phyloP scores from a whole-genome alignment of 2,329 filamentous ascomycete species.

The Ophidiomyces ophidiicola region DNA sequence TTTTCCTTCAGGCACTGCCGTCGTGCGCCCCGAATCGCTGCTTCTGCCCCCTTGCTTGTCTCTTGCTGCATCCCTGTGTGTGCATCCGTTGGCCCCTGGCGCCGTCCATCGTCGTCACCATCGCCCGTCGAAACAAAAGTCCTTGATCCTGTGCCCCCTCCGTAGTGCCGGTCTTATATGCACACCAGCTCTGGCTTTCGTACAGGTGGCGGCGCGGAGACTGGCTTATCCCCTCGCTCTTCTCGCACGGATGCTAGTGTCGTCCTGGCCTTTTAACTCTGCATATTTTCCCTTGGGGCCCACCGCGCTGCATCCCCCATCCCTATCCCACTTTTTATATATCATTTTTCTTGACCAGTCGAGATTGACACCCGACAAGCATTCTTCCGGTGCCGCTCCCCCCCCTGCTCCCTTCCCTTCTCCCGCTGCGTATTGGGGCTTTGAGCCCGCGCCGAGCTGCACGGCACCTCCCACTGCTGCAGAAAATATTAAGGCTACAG shows the following conservation, averaged over 20 bases:
- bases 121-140: too few relatives aligned
- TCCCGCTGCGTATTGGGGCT: neutral
- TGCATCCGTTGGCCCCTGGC: slow-evolving; percentile 10
- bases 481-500: neutral
- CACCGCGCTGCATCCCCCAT: slow-evolving; percentile 6
- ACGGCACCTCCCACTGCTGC: neutral
- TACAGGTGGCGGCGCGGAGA: too few relatives aligned
- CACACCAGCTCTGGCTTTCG: slow-evolving; percentile 6
- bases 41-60: slow-evolving; percentile 9
- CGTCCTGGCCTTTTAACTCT: slow-evolving; percentile 8
- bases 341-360: slow-evolving; percentile 5
- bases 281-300: slow-evolving; percentile 9
- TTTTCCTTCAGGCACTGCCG: slow-evolving; percentile 8
- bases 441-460: neutral
- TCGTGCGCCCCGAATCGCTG: slow-evolving; percentile 4
- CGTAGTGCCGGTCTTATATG: slow-evolving; percentile 8
- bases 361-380: slow-evolving; percentile 9
- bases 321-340: slow-evolving; percentile 6
- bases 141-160: slow-evolving; percentile 1
- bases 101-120: slow-evolving; percentile 8
- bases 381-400: slow-evolving; percentile 2
- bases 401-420: slow-evolving; percentile 2
- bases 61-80: slow-evolving; percentile 11
- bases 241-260: slow-evolving; percentile 1
- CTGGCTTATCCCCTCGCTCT: neutral